Evolutionary conservation across 768 basidiomycete species (phyloP).

Genomic region (Calocybe indica): DNA sequence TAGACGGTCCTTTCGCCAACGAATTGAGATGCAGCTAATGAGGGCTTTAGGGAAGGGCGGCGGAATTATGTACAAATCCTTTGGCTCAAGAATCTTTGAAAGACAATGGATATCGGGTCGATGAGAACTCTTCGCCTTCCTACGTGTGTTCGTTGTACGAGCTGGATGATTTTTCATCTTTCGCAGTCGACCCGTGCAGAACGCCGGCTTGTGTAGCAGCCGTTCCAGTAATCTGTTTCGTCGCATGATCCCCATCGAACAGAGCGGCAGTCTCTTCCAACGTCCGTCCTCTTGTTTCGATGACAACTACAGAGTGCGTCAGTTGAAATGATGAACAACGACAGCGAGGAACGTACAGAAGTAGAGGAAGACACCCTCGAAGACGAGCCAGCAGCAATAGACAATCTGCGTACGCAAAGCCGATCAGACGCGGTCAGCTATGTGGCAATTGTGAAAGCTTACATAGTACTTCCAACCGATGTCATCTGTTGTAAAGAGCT

Average conservation of each 20-base stretch:
- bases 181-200: conserved; percentile 11
- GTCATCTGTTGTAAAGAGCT: conserved; percentile 15
- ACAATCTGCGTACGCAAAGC: conserved; percentile 61
- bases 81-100: too few species aligned
- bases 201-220: conserved; percentile 17
- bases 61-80: neutral
- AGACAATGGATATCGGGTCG: too few species aligned
- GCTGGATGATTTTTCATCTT: conserved; percentile 29
- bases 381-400: conserved; percentile 65
- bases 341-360: conserved; percentile 32
- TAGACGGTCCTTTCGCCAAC: too few species aligned
- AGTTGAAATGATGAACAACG: neutral
- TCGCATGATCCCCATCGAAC: conserved; percentile 65
- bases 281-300: conserved; percentile 69
- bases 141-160: conserved; percentile 23
- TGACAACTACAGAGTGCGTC: conserved; percentile 28
- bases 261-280: conserved; percentile 80
- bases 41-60: neutral
- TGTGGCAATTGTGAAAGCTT: conserved; percentile 68
- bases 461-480: conserved; percentile 79
- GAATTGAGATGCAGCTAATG: too few species aligned
- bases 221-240: conserved; percentile 26
- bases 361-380: conserved; percentile 61
- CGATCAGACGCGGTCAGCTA: conserved; percentile 56
- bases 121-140: conserved; percentile 12